phyloP scores from a whole-genome alignment of 495 filamentous ascomycete species.

The Lasiosphaeriaceae sp. region DNA sequence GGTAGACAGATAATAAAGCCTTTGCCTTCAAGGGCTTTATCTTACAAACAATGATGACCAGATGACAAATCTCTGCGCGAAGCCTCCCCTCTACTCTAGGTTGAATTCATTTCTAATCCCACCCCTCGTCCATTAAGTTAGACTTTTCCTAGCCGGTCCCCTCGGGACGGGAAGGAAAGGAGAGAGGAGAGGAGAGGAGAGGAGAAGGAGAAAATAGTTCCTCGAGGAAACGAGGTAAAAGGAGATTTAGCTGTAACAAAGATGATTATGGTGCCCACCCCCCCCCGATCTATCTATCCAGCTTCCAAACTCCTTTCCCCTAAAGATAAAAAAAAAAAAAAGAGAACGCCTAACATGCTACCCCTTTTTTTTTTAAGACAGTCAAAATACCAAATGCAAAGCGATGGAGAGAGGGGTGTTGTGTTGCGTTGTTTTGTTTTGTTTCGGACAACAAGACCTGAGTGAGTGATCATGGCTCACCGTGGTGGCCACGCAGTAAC shows the following conservation, averaged over 20 bases:
- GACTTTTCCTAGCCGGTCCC: too few species aligned
- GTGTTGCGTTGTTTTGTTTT: background rate
- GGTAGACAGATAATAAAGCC: too few species aligned
- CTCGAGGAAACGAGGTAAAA: background rate
- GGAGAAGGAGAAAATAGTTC: background rate
- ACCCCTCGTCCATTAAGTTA: too few species aligned
- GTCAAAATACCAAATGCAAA: background rate
- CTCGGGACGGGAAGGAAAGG: too few species aligned
- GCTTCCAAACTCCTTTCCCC: background rate
- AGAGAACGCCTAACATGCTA: slow-evolving; percentile 23
- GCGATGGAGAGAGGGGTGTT: background rate
- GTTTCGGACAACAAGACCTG: background rate
- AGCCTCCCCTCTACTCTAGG: too few species aligned
- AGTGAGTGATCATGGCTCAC: background rate
- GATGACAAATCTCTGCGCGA: too few species aligned
- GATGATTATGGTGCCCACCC: background rate
- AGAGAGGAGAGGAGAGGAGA: background rate
- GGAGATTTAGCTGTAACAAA: background rate
- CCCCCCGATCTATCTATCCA: background rate
- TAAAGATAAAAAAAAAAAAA: slow-evolving; percentile 2
- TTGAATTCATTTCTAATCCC: too few species aligned
- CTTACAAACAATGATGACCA: too few species aligned
- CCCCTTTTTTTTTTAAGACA: background rate
- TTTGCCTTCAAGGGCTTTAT: too few species aligned
- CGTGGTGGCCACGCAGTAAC: slow-evolving; percentile 14